Percentiles rank a stretch among this genome's conserved stretches.
phyloP scores from a whole-genome alignment of 2,329 filamentous ascomycete species.

The Scleromitrula shiraiana region DNA sequence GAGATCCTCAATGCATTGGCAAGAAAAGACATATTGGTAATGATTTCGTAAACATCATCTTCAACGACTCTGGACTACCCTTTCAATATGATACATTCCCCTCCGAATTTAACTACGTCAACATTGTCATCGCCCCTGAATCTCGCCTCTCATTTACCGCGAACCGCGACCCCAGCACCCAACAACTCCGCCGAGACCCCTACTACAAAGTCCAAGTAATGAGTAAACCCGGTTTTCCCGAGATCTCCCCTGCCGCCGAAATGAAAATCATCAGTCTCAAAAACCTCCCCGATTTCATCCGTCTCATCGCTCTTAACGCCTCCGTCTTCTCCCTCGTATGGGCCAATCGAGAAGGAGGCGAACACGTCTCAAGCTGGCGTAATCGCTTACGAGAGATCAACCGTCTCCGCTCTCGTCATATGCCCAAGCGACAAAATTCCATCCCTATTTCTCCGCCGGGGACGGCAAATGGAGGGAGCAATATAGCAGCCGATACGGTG shows the following conservation, averaged over 20 bases:
- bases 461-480: conserved; percentile 24
- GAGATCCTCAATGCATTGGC: conserved; percentile 65
- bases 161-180: conserved; percentile 39
- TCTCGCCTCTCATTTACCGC: conserved; percentile 70
- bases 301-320: conserved; percentile 83
- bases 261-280: conserved; percentile 81
- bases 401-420: conserved; percentile 64
- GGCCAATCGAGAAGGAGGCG: conserved; percentile 66
- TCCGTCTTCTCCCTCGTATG: conserved; percentile 92
- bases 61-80: conserved; percentile 87
- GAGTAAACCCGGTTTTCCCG: conserved; percentile 80
- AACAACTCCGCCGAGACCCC: conserved; percentile 31
- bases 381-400: conserved; percentile 80
- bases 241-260: conserved; percentile 82
- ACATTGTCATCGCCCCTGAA: conserved; percentile 90
- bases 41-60: conserved; percentile 96
- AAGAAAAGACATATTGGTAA: conserved; percentile 98
- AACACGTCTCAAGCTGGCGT: conserved; percentile 85
- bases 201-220: conserved; percentile 90
- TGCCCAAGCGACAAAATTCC: conserved; percentile 34
- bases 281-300: conserved; percentile 76
- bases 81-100: conserved; percentile 90
- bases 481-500: conserved; percentile 22
- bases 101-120: conserved; percentile 92
- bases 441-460: conserved; percentile 26